Evolutionary conservation across 192 early-diverging fungal species (phyloP), one percentile per base, ranked within the genome.

Genomic region (Backusella australiensis): DNA sequence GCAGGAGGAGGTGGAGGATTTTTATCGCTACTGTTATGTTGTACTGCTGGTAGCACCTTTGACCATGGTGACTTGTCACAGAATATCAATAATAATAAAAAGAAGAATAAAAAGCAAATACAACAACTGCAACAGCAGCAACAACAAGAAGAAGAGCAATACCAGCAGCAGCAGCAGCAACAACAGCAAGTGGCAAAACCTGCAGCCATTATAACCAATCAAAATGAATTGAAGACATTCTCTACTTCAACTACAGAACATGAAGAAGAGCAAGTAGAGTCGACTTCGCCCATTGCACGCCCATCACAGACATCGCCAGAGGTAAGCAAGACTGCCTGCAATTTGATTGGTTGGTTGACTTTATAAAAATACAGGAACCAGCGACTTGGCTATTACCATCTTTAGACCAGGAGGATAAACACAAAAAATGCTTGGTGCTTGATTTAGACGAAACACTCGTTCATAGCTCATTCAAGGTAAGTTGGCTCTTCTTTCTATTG

Each of bases 371-470:
- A 68, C 34, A 35, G 35, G 29, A 68, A 35, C 29, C 67, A 68
- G 26, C 68, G 3, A n/a, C 35, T 36, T 77, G 76, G 70, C 35
- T 96, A 34, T 85, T 96, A 59, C 87, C 86, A 41, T 90, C 94
- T 34, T 86, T 95, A 49, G 85, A 84, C 36, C 78, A 85, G 26
- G 85, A 87, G 69, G 90, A 94, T 76, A 53, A 69, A 42, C 90
- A 91, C 29, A 91, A 89, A 80, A 99, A 98, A 79, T 97, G 95
- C 75, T 87, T 99, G 23, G 97, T 99, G n/a, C 88, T 99, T 42
- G 97, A 99, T 85, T 87, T 98, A 75, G 97, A 99, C 84, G 97
- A 99, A 76, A 99, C 97, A 1, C 89, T 99, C 15, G 94, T 99
- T 23, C 97, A 99, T 81, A 95, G 94, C 81, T 97, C 95, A 12